Conservation (phyloP, 352 stramenopile species). For the Globisporangium nagaii region DNA sequence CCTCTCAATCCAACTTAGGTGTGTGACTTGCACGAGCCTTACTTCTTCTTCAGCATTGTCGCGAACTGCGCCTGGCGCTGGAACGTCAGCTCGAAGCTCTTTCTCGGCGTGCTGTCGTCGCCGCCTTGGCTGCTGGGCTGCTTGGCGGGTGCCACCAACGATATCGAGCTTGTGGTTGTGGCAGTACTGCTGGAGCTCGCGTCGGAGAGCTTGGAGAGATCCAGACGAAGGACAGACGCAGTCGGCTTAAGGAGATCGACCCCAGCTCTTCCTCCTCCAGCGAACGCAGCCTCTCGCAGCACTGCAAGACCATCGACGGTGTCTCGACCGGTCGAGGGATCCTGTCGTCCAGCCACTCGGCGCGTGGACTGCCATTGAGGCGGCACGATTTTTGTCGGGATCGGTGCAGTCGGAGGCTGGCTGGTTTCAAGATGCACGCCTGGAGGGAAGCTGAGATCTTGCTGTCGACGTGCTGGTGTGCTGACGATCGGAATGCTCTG, state of each 20-base stretch:
- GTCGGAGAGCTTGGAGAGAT: constrained; percentile 22
- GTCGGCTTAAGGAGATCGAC: background rate
- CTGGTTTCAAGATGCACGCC: background rate
- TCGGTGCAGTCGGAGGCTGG: background rate
- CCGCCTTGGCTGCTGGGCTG: background rate
- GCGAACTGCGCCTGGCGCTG: constrained; percentile 44
- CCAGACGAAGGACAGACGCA: constrained; percentile 13
- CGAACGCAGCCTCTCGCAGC: too few relatives aligned
- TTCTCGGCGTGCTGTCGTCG: constrained; percentile 22
- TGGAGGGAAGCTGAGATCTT: background rate
- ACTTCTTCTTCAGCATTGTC: constrained; percentile 48
- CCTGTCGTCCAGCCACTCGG: constrained; percentile 17
- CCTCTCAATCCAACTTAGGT: too few relatives aligned
- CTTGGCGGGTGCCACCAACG: background rate
- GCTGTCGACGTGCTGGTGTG: too few relatives aligned
- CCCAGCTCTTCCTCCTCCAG: background rate
- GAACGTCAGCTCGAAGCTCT: constrained; percentile 44
- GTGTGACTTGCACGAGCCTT: background rate
- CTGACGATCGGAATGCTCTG: background rate
- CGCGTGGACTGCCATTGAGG: constrained; percentile 63
- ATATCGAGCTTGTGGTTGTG: background rate
- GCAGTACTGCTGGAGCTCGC: background rate
- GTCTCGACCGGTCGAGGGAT: background rate
- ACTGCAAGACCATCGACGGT: background rate
- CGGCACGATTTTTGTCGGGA: constrained; percentile 18